phyloP scores from a whole-genome alignment of 148 eudicot species.

The Gaultheria prostrata region DNA sequence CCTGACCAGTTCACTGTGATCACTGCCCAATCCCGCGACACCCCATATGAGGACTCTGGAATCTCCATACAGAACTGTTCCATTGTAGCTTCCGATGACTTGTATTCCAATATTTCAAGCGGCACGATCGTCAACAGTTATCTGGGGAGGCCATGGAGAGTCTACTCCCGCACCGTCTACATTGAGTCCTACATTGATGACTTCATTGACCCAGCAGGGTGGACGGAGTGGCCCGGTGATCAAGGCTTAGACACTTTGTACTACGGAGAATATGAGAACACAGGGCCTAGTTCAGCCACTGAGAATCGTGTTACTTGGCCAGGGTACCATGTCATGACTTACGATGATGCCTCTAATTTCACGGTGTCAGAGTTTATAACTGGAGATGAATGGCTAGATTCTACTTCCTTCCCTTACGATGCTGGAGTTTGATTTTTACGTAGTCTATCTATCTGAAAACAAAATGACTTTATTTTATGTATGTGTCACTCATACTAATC shows the following conservation, averaged over 20 bases:
- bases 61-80: constrained; percentile 79
- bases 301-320: constrained; percentile 62
- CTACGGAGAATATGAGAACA: constrained; percentile 75
- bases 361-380: constrained; percentile 72
- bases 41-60: constrained; percentile 64
- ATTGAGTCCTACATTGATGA: constrained; percentile 76
- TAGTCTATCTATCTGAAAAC: background rate
- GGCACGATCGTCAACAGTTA: constrained; percentile 42
- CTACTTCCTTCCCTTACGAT: constrained; percentile 89
- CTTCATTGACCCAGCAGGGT: constrained; percentile 57
- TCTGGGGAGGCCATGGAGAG: constrained; percentile 83
- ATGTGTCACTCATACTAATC: background rate
- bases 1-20: constrained; percentile 73
- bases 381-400: constrained; percentile 84
- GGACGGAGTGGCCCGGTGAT: constrained; percentile 46
- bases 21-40: constrained; percentile 77
- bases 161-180: constrained; percentile 58
- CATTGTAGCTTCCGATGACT: constrained; percentile 52
- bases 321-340: constrained; percentile 75
- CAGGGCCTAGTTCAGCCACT: constrained; percentile 57
- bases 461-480: background rate
- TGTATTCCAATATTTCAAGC: constrained; percentile 15
- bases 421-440: constrained; percentile 41
- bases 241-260: constrained; percentile 55
- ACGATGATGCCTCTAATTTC: constrained; percentile 69